These are phyloP conservation scores for Diospyros lotus DNA, from an alignment of 148 eudicot species.

Conservation along the genomic window DNA sequence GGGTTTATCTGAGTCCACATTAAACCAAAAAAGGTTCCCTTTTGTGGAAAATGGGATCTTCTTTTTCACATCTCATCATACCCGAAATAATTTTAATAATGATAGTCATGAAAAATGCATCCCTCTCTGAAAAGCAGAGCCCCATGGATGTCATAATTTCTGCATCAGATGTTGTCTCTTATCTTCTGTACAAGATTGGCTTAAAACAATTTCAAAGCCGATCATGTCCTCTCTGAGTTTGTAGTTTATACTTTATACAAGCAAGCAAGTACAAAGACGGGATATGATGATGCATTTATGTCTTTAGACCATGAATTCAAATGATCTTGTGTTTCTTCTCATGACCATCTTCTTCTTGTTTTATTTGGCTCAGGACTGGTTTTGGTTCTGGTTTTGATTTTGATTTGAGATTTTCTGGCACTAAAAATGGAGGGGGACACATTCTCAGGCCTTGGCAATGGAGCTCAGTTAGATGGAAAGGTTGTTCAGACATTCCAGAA, in stretches of 20 bases:
- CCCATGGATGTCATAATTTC: constrained; percentile 28
- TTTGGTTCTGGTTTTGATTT: not conserved
- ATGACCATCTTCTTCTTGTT: not conserved
- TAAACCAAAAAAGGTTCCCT: constrained; percentile 34
- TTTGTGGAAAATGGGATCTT: constrained; percentile 67
- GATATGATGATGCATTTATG: constrained; percentile 19
- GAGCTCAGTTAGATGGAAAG: constrained; percentile 36
- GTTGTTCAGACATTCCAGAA: constrained; percentile 38
- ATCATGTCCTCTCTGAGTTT: constrained; percentile 31
- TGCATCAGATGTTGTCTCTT: constrained; percentile 32
- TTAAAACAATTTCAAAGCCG: constrained; percentile 23
- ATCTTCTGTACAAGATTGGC: constrained; percentile 18
- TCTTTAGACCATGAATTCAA: not conserved
- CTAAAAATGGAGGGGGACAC: constrained; percentile 36
- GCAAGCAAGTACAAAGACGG: constrained; percentile 18
- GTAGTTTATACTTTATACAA: not conserved
- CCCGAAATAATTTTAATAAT: constrained; percentile 24
- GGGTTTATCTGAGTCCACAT: constrained; percentile 48
- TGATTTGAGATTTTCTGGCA: too few relatives aligned
- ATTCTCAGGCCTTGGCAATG: constrained; percentile 27
- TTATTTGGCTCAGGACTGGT: constrained; percentile 26
- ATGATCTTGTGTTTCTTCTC: constrained; percentile 6
- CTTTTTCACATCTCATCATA: constrained; percentile 57
- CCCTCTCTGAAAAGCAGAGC: constrained; percentile 15
- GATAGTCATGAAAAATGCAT: constrained; percentile 12